Conservation (phyloP, 371 early-diverging fungal genomes). For the Mortierella sp. region DNA sequence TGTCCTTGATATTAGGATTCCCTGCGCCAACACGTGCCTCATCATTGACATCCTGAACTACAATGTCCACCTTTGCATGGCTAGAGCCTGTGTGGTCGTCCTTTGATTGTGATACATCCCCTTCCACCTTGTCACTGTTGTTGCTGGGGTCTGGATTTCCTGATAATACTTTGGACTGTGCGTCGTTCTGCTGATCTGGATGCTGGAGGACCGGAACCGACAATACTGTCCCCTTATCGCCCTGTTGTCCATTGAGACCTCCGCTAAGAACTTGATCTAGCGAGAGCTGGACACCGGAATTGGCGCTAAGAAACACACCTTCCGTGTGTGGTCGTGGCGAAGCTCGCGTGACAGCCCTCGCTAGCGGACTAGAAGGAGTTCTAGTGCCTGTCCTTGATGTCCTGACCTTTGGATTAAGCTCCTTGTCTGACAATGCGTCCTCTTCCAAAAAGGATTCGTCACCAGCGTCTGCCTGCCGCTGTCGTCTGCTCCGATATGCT, state of each 20-base stretch:
- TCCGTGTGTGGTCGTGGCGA: constrained; percentile 16
- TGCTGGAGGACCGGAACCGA: neutral
- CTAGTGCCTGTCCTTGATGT: constrained; percentile 27
- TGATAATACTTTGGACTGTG: neutral
- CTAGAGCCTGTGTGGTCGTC: constrained; percentile 2
- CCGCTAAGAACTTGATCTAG: constrained; percentile 31
- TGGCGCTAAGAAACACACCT: constrained; percentile 8
- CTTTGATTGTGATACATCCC: no score
- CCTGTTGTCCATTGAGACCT: constrained; percentile 9
- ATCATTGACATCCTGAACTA: constrained; percentile 30
- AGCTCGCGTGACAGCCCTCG: constrained; percentile 23
- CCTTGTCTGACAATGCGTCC: constrained; percentile 45
- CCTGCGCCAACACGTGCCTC: neutral
- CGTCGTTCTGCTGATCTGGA: neutral
- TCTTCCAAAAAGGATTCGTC: constrained; percentile 49
- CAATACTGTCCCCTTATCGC: no score
- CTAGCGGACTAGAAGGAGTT: constrained; percentile 40
- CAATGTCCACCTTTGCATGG: constrained; percentile 42
- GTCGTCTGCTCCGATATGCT: constrained; percentile 35
- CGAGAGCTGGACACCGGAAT: constrained; percentile 9
- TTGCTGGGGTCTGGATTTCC: no score
- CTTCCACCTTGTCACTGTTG: no score
- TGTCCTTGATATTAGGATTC: constrained; percentile 16
- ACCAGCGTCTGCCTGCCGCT: constrained; percentile 18
- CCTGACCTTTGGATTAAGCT: constrained; percentile 30